Percentiles rank a stretch among this genome's conserved stretches.
These are phyloP conservation scores for Pleurotus tuoliensis DNA, from an alignment of 768 basidiomycete genomes.

Conservation along the genomic window DNA sequence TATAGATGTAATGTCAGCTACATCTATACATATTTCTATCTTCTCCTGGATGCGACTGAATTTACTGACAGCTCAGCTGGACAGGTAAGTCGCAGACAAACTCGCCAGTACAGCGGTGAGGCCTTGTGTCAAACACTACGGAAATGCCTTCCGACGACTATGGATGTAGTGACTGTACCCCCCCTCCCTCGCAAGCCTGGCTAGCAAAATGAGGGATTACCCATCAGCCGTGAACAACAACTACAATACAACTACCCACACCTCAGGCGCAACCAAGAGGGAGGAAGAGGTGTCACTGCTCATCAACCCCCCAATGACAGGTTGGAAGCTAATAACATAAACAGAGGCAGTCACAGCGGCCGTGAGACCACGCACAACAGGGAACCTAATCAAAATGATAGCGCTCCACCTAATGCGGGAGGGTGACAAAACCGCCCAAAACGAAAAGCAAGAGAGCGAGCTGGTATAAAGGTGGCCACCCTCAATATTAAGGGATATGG, in stretches of 20 bases:
- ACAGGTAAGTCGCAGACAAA: background rate
- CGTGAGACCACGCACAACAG: too few relatives aligned
- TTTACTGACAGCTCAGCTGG: background rate
- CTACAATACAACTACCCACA: background rate
- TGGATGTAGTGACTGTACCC: too few relatives aligned
- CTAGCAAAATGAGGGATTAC: background rate
- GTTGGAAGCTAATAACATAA: background rate
- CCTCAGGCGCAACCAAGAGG: background rate
- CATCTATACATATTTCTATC: too few relatives aligned
- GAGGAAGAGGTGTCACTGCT: background rate
- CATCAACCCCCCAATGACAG: background rate
- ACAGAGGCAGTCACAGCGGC: background rate
- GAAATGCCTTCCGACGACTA: too few relatives aligned
- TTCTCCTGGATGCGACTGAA: background rate
- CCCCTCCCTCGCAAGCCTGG: background rate
- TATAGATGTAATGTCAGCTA: too few relatives aligned
- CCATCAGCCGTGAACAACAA: background rate
- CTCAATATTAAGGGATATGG: constrained; percentile 21
- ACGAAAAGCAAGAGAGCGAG: background rate
- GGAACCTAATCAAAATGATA: too few relatives aligned
- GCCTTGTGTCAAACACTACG: too few relatives aligned
- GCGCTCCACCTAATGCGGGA: too few relatives aligned
- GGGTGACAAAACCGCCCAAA: too few relatives aligned
- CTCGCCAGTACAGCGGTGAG: background rate
- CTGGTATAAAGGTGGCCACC: constrained; percentile 16